Evolutionary conservation across 164 flowering plant genomes (phyloP).

Genomic region (Chimonanthus salicifolius): DNA sequence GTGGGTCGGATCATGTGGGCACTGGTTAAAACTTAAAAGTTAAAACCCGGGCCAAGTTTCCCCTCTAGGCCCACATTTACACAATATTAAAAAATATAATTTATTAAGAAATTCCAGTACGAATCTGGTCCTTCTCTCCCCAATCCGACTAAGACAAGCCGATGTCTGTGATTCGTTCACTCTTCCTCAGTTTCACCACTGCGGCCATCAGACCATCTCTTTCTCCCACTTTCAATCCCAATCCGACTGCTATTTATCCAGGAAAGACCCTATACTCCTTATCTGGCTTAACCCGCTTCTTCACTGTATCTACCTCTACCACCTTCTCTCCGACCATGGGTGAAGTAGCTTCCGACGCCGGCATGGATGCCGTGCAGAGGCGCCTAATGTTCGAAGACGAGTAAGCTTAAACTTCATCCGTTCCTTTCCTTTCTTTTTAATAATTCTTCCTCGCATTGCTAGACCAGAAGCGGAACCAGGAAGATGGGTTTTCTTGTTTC

Average conservation of each 20-base stretch:
- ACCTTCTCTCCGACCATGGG: background rate
- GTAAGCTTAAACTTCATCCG: conserved; percentile 25
- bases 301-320: background rate
- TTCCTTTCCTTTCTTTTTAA: background rate
- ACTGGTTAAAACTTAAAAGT: no score
- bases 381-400: conserved; percentile 96
- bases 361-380: conserved; percentile 89
- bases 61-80: no score
- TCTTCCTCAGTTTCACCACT: background rate
- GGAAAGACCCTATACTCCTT: background rate
- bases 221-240: background rate
- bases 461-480: no score
- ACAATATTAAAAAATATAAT: no score
- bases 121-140: no score
- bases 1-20: no score
- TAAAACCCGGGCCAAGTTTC: no score
- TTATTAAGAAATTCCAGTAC: no score
- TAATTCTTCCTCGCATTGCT: background rate
- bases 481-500: no score
- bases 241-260: background rate
- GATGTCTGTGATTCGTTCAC: background rate
- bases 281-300: background rate
- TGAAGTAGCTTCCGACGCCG: conserved; percentile 32
- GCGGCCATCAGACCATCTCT: background rate
- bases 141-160: no score